These are phyloP conservation scores for Blastocystis hominis DNA, from an alignment of 352 stramenopile species.

Conservation along the genomic window DNA sequence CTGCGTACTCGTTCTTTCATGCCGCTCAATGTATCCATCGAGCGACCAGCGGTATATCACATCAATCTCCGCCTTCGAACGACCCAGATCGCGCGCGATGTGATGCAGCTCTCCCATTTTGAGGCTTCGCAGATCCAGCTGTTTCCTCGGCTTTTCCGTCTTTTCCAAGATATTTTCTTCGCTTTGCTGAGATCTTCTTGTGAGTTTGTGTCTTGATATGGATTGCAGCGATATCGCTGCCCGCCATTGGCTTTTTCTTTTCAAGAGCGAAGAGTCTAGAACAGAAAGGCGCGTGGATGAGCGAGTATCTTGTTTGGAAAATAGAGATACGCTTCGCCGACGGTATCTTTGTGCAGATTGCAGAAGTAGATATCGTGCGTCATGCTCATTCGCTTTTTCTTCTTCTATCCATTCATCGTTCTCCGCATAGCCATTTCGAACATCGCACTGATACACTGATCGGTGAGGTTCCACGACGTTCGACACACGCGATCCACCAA, in stretches of 20 bases:
- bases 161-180: not conserved
- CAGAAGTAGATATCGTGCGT: not conserved
- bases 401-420: not conserved
- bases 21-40: not conserved
- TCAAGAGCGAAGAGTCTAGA: conserved; percentile 31
- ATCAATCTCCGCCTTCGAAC: not conserved
- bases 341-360: not conserved
- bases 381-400: conserved; percentile 29
- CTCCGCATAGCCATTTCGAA: not conserved
- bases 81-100: not conserved
- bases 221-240: not conserved
- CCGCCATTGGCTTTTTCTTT: not conserved
- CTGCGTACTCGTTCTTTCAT: not conserved
- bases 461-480: conserved; percentile 20
- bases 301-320: not conserved
- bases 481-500: conserved; percentile 39
- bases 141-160: not conserved
- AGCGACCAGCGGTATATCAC: not conserved
- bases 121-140: not conserved
- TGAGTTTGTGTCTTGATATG: conserved; percentile 8
- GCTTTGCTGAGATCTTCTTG: not conserved
- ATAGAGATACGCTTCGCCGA: conserved; percentile 46
- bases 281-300: not conserved
- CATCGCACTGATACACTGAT: conserved; percentile 46
- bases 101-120: conserved; percentile 6